A percentile compares a stretch with the other conserved stretches of the same genome.
These are phyloP conservation scores for Nectriaceae sp. DNA, from an alignment of 2,329 filamentous ascomycete species.

Conservation along the genomic window DNA sequence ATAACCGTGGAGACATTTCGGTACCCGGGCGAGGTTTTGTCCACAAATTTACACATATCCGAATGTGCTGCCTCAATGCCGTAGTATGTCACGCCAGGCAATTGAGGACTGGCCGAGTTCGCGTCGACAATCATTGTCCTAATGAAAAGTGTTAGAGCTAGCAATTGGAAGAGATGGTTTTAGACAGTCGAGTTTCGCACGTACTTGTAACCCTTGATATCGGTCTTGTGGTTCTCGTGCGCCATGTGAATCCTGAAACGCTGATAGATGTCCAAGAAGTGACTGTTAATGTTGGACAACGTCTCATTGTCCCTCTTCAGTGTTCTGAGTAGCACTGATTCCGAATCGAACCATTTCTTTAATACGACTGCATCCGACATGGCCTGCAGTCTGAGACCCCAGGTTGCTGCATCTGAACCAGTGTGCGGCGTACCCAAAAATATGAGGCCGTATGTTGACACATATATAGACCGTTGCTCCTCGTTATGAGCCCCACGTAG, in stretches of 20 bases:
- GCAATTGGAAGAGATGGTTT: background rate
- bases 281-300: conserved; percentile 71
- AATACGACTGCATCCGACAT: conserved; percentile 68
- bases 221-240: conserved; percentile 72
- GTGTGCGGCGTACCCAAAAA: conserved; percentile 78
- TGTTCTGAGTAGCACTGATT: conserved; percentile 67
- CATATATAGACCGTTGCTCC: conserved; percentile 67
- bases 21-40: conserved; percentile 66
- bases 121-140: conserved; percentile 68
- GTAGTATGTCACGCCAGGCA: conserved; percentile 71
- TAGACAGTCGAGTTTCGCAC: conserved; percentile 12
- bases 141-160: conserved; percentile 4
- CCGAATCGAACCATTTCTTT: conserved; percentile 66
- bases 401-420: conserved; percentile 68
- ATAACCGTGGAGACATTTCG: conserved; percentile 51
- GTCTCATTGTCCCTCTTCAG: conserved; percentile 75
- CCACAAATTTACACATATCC: conserved; percentile 72
- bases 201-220: conserved; percentile 62
- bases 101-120: conserved; percentile 66
- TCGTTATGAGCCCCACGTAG: conserved; percentile 61
- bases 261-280: conserved; percentile 71
- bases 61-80: conserved; percentile 75
- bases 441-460: conserved; percentile 75
- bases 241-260: conserved; percentile 76
- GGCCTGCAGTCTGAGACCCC: conserved; percentile 67